phyloP scores from a whole-genome alignment of 2,329 filamentous ascomycete genomes.

The Cercospora sp. region DNA sequence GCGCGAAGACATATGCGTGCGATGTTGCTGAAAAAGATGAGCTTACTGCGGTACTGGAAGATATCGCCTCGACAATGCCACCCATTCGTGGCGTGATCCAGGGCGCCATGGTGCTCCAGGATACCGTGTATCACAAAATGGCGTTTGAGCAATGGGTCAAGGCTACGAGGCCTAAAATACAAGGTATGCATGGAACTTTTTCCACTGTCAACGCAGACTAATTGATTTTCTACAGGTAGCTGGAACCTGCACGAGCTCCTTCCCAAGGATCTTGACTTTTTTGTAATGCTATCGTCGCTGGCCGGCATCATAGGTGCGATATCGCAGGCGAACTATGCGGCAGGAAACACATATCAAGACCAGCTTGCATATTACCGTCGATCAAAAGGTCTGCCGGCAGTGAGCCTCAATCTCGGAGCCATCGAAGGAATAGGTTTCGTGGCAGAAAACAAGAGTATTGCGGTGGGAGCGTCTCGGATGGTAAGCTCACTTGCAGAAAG shows the following conservation, averaged over 20 bases:
- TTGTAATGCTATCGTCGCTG: constrained; percentile 46
- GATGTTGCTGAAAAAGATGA: constrained; percentile 26
- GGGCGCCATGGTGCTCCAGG: constrained; percentile 48
- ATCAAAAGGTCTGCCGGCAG: constrained; percentile 45
- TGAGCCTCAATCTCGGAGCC: constrained; percentile 56
- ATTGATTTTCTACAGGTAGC: too few relatives aligned
- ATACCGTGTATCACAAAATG: constrained; percentile 7
- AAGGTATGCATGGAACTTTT: constrained; percentile 17
- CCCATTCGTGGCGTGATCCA: constrained; percentile 48
- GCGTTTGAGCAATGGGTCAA: constrained; percentile 3
- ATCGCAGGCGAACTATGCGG: constrained; percentile 60
- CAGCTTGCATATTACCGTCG: constrained; percentile 39
- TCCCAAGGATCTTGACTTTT: constrained; percentile 33
- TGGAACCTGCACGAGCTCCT: constrained; percentile 47
- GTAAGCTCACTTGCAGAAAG: too few relatives aligned
- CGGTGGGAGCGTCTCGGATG: too few relatives aligned
- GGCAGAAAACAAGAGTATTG: constrained; percentile 1
- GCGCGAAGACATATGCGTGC: neutral
- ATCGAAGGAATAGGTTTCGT: constrained; percentile 48
- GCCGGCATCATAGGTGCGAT: constrained; percentile 58
- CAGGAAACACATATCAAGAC: constrained; percentile 21
- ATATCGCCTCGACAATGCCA: constrained; percentile 20
- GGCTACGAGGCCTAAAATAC: constrained; percentile 2
- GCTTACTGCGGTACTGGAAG: constrained; percentile 16
- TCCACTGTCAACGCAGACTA: too few relatives aligned